A percentile compares a stretch with the other conserved stretches of the same genome.
These are phyloP conservation scores for Ceratocystis alfenasii DNA, from an alignment of 2,329 filamentous ascomycete species.

Conservation along the genomic window DNA sequence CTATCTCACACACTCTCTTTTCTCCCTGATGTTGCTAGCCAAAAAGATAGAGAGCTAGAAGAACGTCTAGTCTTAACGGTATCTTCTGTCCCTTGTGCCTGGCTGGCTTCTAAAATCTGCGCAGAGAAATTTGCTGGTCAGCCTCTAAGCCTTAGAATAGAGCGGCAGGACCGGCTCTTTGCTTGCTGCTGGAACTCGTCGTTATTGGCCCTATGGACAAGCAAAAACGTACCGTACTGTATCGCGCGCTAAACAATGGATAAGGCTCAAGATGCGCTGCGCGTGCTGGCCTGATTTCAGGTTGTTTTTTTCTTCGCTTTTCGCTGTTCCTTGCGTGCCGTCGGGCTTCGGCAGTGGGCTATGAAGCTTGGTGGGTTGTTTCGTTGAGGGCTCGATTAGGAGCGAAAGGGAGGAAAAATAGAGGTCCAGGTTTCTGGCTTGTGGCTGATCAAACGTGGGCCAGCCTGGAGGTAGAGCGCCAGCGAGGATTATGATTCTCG, in stretches of 20 bases:
- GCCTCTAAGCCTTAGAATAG: background rate
- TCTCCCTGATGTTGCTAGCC: background rate
- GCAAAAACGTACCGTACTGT: slow-evolving; percentile 1
- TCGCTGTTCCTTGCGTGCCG: background rate
- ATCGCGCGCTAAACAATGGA: background rate
- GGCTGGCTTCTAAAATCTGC: background rate
- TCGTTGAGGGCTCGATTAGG: background rate
- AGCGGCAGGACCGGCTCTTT: slow-evolving; percentile 1
- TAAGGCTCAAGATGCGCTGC: background rate
- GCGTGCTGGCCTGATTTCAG: background rate
- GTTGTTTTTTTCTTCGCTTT: background rate
- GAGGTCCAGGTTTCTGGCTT: background rate
- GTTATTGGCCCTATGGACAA: background rate
- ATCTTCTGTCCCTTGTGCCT: background rate
- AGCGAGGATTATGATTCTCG: background rate
- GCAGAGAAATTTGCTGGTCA: slow-evolving; percentile 10
- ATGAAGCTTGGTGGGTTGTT: background rate
- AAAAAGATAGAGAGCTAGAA: background rate
- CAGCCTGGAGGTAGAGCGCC: background rate
- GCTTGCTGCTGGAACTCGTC: background rate
- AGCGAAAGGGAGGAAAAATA: background rate
- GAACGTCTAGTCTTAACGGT: background rate
- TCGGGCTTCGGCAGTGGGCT: background rate
- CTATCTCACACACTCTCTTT: background rate
- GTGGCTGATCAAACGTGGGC: background rate